A percentile compares a stretch with the other conserved stretches of the same genome.
Conservation (phyloP, 2,329 filamentous ascomycete genomes). For the Penicillium italicum region DNA sequence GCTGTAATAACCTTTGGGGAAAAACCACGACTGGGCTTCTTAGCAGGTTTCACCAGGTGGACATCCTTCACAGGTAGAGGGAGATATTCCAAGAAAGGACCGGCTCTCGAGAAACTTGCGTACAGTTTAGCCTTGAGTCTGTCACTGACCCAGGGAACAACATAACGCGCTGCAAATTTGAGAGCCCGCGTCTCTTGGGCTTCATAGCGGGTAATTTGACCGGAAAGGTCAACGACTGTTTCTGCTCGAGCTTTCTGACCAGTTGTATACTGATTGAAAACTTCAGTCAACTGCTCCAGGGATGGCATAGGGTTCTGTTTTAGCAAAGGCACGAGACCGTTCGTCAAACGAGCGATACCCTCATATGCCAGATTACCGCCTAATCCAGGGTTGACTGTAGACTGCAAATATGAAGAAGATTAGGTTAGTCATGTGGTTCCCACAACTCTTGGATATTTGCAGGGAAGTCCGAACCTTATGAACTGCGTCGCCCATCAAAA, state of each 20-base stretch:
- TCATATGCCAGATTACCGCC: slow-evolving; percentile 41
- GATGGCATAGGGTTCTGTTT: slow-evolving; percentile 12
- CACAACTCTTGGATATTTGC: fast-evolving
- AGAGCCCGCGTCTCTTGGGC: slow-evolving; percentile 23
- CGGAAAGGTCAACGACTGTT: slow-evolving; percentile 14
- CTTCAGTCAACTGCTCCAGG: slow-evolving; percentile 10
- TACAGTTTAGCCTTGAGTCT: slow-evolving; percentile 9
- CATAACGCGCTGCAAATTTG: slow-evolving; percentile 12
- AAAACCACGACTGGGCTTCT: not conserved
- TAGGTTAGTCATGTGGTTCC: not conserved
- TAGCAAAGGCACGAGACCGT: slow-evolving; percentile 25
- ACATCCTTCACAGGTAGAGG: not conserved
- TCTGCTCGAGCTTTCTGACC: slow-evolving; percentile 20
- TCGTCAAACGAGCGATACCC: slow-evolving; percentile 34
- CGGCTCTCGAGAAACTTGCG: slow-evolving; percentile 5
- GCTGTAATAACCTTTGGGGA: not conserved
- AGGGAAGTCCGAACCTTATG: slow-evolving; percentile 19
- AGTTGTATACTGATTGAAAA: slow-evolving; percentile 19
- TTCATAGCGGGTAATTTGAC: slow-evolving; percentile 24
- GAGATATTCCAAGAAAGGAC: slow-evolving; percentile 9
- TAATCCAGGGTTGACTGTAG: slow-evolving; percentile 31
- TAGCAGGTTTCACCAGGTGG: not conserved
- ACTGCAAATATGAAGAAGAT: not conserved
- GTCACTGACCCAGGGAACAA: slow-evolving; percentile 12
- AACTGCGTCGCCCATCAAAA: slow-evolving; percentile 18